Percentiles rank a stretch among this genome's conserved stretches.
Evolutionary conservation across 192 early-diverging fungal species (phyloP).

Genomic region (Podila epigama): DNA sequence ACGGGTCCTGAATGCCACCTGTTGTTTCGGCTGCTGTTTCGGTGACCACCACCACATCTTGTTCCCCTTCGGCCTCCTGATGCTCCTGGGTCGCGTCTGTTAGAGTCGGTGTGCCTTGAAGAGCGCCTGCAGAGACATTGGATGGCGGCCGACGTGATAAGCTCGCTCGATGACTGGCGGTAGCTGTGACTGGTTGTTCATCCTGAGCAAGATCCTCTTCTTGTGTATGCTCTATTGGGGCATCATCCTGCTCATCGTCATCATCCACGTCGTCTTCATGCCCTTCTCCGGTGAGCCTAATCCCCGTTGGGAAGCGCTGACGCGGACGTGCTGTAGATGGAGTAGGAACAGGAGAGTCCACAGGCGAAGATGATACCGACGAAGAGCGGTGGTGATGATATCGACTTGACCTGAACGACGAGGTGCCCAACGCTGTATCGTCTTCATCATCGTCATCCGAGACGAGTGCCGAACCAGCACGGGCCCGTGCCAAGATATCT

Average conservation of each 20-base stretch:
- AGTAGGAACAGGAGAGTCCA: conserved; percentile 43
- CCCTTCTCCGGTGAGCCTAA: conserved; percentile 8
- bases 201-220: background rate
- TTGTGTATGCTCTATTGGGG: background rate
- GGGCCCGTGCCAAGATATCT: conserved; percentile 18
- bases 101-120: too few species aligned
- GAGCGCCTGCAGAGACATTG: background rate
- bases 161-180: background rate
- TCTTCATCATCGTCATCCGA: conserved; percentile 23
- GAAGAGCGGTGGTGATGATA: background rate
- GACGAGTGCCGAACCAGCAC: conserved; percentile 13
- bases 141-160: too few species aligned
- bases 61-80: too few species aligned
- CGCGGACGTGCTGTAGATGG: conserved; percentile 45
- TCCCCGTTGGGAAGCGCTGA: conserved; percentile 34
- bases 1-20: too few species aligned
- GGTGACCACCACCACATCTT: too few species aligned
- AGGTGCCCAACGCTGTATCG: too few species aligned
- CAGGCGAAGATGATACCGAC: conserved; percentile 12
- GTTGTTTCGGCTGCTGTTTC: too few species aligned
- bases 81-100: too few species aligned
- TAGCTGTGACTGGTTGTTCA: background rate
- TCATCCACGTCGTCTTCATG: conserved; percentile 8
- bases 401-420: background rate
- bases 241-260: background rate